Base-by-base conservation (phyloP, 1,284 basidiomycete genomes). In the Ceratobasidium sp. region DNA sequence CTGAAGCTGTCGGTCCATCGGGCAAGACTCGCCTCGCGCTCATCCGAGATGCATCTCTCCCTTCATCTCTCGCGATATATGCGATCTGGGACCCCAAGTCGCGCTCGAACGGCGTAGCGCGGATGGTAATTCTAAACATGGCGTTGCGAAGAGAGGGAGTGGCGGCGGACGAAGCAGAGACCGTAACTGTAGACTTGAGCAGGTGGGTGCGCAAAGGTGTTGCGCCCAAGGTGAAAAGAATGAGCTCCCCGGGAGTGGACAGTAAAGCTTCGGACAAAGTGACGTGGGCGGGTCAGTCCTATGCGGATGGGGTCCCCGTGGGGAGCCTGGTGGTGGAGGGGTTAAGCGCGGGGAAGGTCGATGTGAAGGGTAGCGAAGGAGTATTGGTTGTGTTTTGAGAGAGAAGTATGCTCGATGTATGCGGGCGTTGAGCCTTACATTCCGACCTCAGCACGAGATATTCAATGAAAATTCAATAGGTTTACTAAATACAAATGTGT, bases 241-340 rank as follows among this genome's bases (percentile, higher is more conserved):
- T 82, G 81, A 81, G 81, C 24, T 78, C 81, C 1, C 79, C 79
- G 0, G 82, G 81, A 41, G 75, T 82, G 71, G 81, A 82, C 59
- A 80, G 80, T 57, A 83, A 80, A 56, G 79, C 82, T 74, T 75
- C 80, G 27, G 77, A 75, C 17, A 71, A 69, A 29, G 80, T 79
- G 48, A 80, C 80, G n/a, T 84, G 82, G 82, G 82, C 82, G 0
- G 82, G 83, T 9, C 83, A 84, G 79, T 80, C 79, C 27, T 84
- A 79, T 76, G 77, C 76, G 24, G 78, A 80, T 67, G 83, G 82
- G 5, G 79, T 78, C 9, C 79, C 82, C 0, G 78, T 65, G 36
- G 83, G 82, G 5, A 65, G 31, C 6, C 80, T 80, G 75, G 72
- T 71, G 8, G 71, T 81, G 17, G 82, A 84, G 72, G 71, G 48